phyloP scores from a whole-genome alignment of 768 basidiomycete species.

The Panaeolus papilionaceus region DNA sequence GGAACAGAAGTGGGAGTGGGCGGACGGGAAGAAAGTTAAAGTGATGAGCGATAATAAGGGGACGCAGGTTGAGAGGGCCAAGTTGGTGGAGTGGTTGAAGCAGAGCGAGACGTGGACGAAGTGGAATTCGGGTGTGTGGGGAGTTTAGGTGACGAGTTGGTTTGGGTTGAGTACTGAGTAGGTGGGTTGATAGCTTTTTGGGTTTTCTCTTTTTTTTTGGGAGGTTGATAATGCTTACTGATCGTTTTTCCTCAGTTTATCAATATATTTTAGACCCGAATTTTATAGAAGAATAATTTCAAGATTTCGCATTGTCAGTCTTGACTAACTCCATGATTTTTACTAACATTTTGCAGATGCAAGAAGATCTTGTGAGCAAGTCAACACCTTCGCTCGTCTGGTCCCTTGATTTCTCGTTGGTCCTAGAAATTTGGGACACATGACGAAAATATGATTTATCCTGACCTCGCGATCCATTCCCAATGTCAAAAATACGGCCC shows the following conservation, averaged over 20 bases:
- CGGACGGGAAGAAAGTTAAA: conserved; percentile 76
- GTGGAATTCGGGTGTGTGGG: conserved; percentile 43
- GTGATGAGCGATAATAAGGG: conserved; percentile 68
- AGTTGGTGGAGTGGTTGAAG: conserved; percentile 71
- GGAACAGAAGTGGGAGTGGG: conserved; percentile 84
- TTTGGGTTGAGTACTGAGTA: not conserved
- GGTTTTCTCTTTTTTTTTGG: not conserved
- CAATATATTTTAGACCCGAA: not conserved
- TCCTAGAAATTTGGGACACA: no score
- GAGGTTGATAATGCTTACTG: not conserved
- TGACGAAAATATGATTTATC: no score
- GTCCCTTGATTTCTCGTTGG: no score
- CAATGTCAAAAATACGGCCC: no score
- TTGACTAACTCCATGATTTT: no score
- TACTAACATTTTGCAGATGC: no score
- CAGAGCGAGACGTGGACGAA: conserved; percentile 49
- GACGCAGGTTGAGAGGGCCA: conserved; percentile 62
- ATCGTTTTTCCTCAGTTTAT: not conserved
- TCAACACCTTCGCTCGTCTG: no score
- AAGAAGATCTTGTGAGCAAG: no score
- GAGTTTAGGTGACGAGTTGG: not conserved
- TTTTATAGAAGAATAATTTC: not conserved
- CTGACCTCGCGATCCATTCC: no score
- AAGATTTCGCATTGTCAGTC: not conserved
- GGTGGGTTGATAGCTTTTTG: not conserved